Base-by-base conservation (phyloP, 805 yeast genomes). In the Nakazawaea siamensis region DNA sequence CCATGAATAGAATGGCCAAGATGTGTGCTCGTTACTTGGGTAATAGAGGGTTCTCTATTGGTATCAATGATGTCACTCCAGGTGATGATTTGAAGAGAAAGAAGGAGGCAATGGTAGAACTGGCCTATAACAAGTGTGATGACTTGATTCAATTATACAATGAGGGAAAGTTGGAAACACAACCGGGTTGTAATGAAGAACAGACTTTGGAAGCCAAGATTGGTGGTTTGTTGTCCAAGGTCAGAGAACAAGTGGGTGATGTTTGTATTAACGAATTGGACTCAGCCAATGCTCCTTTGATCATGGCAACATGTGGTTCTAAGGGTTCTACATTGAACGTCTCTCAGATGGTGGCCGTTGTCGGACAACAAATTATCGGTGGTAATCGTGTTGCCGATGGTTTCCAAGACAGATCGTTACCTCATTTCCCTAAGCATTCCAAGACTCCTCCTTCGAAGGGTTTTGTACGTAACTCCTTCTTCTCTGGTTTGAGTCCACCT, bases 351-450 rank as follows among this genome's bases (percentile, higher is more conserved):
- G 97, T 92, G 70, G 99, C 99, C 0, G 96, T 90, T 55, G 98
- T 92, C 19, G 98, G 98, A 37, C 99, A 92, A 64, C 99, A 92
- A 62, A 92, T 92, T 66, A 92, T 92, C 48, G 80, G 95, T 4
- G 99, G 99, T 60, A 84, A 86, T 55, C 94, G 99, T 73, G 98
- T 92, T 42, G 97, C 98, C 17, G 95, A 92, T 68, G 99, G 99
- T n/a, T 92, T 92, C 71, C 97, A 92, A 60, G 97, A 92, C 62
- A 78, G 99, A 60, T 86, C 98, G 0, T 65, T 92, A 47, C 99
- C 99, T 10, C 99, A 92, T 62, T 92, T 92, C 66, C 77, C 85
- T 31, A 92, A 94, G 60, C 83, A 83, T 58, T 88, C 97, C 45
- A 88, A 90, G 57, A 85, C 97, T 27, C 98, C 98, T 1, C 96